Percentiles rank a stretch among this genome's conserved stretches.
Conservation (phyloP, 2,329 filamentous ascomycete species). For the Penicillium paneum region DNA sequence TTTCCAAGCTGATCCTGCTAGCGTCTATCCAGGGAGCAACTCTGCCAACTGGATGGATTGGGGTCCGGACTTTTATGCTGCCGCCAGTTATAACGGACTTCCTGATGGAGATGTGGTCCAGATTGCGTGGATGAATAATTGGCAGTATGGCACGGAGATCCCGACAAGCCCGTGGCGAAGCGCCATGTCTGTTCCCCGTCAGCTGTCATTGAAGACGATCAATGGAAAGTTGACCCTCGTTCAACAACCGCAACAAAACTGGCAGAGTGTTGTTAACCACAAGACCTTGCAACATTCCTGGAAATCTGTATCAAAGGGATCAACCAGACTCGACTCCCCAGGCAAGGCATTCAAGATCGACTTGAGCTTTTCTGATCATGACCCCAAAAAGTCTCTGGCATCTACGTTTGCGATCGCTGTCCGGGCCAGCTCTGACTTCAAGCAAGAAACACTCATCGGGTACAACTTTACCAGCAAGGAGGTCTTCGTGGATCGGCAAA, state of each 20-base stretch:
- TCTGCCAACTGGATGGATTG: conserved; percentile 30
- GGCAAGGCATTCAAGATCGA: conserved; percentile 22
- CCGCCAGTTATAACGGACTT: conserved; percentile 23
- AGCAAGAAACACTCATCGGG: conserved; percentile 26
- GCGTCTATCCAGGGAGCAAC: conserved; percentile 11
- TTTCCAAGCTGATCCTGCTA: conserved; percentile 23
- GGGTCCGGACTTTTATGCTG: conserved; percentile 32
- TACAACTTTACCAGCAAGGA: conserved; percentile 26
- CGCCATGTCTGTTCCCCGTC: conserved; percentile 28
- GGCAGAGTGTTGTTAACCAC: conserved; percentile 4
- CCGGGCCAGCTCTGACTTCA: conserved; percentile 17
- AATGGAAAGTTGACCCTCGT: conserved; percentile 12
- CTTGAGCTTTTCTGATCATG: conserved; percentile 18
- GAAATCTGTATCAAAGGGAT: conserved; percentile 10
- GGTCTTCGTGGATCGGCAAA: conserved; percentile 25
- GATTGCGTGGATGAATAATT: conserved; percentile 33
- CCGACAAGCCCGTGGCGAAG: conserved; percentile 29
- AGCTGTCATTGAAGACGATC: conserved; percentile 20
- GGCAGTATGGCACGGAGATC: conserved; percentile 26
- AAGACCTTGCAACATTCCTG: not conserved
- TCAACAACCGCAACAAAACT: conserved; percentile 15
- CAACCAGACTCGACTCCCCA: conserved; percentile 11
- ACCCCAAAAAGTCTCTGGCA: not conserved
- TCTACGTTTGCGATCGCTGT: conserved; percentile 22
- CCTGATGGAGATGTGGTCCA: conserved; percentile 14